Percentiles rank a stretch among this genome's conserved stretches.
These are phyloP conservation scores for Otatea glauca DNA, from an alignment of 176 grass and related monocot species.

Conservation along the genomic window DNA sequence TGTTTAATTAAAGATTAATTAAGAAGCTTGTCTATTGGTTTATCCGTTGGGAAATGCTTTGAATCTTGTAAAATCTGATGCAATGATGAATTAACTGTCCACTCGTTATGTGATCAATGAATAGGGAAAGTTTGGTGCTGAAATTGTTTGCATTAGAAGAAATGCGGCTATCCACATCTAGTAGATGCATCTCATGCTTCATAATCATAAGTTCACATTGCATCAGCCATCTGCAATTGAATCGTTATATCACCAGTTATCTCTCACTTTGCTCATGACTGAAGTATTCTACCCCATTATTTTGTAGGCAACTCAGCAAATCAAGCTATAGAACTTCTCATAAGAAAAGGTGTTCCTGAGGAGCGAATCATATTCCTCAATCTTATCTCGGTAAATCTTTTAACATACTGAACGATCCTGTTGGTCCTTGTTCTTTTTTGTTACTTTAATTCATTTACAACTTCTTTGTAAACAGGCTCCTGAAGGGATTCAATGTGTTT, in stretches of 20 bases:
- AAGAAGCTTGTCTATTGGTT: neutral
- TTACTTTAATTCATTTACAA: neutral
- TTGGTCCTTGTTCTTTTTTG: neutral
- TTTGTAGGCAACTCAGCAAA: conserved; percentile 82
- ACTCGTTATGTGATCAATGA: neutral
- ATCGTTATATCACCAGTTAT: neutral
- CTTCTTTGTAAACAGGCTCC: conserved; percentile 62
- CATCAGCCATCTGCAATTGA: neutral
- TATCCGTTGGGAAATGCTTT: conserved; percentile 27
- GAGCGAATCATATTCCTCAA: conserved; percentile 92
- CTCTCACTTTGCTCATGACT: neutral
- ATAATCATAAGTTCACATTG: neutral
- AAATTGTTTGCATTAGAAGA: neutral
- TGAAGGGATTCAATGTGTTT: conserved; percentile 92
- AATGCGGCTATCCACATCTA: neutral
- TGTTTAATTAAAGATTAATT: neutral
- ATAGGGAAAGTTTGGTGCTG: neutral
- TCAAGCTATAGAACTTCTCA: conserved; percentile 96
- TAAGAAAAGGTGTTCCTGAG: conserved; percentile 94
- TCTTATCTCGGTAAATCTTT: conserved; percentile 80
- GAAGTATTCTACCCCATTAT: neutral
- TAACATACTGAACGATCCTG: neutral
- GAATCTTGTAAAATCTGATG: neutral
- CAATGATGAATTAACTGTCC: neutral
- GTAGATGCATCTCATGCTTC: conserved; percentile 21